Conservation (phyloP, 2,329 filamentous ascomycete species). For the Calonectria pseudoturangicola region DNA sequence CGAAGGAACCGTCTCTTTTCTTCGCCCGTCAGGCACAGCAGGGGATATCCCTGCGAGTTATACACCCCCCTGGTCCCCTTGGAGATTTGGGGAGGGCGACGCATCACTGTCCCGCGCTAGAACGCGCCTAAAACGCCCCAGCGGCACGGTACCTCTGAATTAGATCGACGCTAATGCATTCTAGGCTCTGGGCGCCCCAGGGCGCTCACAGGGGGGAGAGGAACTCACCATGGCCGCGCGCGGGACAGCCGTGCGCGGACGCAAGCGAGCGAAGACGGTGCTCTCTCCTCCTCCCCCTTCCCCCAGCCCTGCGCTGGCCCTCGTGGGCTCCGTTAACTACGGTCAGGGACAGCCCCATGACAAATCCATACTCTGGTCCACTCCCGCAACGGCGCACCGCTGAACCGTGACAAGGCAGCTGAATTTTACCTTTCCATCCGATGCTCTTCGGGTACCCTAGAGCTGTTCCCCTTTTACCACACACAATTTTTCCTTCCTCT, state of each 20-base stretch:
- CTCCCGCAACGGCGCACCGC: conserved; percentile 2
- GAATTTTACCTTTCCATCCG: conserved; percentile 1
- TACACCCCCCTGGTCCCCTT: not conserved
- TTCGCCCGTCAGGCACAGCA: not conserved
- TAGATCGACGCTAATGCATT: conserved; percentile 12
- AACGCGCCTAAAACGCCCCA: conserved; percentile 33
- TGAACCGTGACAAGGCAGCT: conserved; percentile 18
- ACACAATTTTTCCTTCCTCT: not conserved
- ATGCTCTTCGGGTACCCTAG: conserved; percentile 16
- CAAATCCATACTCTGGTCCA: conserved; percentile 4
- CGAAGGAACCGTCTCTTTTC: conserved; percentile 19
- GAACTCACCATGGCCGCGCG: not conserved
- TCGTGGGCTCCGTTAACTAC: conserved; percentile 15
- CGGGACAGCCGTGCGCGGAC: conserved; percentile 28
- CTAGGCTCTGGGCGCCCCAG: not conserved
- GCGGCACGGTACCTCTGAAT: conserved; percentile 31
- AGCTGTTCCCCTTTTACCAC: conserved; percentile 10
- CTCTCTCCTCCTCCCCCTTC: not conserved
- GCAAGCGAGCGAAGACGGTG: conserved; percentile 5
- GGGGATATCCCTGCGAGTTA: not conserved
- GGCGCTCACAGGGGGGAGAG: not conserved
- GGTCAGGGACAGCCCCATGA: not conserved
- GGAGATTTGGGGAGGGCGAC: conserved; percentile 16
- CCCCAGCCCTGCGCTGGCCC: not conserved
- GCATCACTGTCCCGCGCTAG: conserved; percentile 29